phyloP scores from a whole-genome alignment of 164 flowering plant genomes.

The Euptelea pleiosperma region DNA sequence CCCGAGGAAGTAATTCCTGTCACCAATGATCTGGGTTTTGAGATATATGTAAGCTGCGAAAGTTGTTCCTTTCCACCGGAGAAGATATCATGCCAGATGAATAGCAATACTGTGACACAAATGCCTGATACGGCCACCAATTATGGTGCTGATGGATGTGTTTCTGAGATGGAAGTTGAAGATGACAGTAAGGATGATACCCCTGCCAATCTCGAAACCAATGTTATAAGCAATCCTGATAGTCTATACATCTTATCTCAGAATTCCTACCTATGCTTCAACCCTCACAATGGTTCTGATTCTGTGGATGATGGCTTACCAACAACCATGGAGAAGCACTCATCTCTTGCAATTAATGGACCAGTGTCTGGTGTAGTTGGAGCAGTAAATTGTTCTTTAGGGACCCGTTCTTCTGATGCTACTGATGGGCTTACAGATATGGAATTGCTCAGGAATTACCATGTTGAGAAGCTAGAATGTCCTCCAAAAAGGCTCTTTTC shows the following conservation, averaged over 20 bases:
- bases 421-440: constrained; percentile 15
- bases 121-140: constrained; percentile 1
- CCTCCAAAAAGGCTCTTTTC: constrained; percentile 59
- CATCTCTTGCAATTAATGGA: constrained; percentile 2
- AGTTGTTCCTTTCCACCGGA: constrained; percentile 3
- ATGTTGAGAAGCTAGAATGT: constrained; percentile 7
- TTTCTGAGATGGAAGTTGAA: constrained; percentile 8
- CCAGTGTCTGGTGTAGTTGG: constrained; percentile 10
- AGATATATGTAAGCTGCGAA: constrained; percentile 7
- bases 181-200: constrained; percentile 1
- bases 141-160: constrained; percentile 9
- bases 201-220: constrained; percentile 2
- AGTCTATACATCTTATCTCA: background rate
- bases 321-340: constrained; percentile 2
- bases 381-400: constrained; percentile 11
- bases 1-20: constrained; percentile 9
- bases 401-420: constrained; percentile 18
- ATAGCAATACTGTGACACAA: constrained; percentile 9
- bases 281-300: constrained; percentile 11
- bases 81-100: constrained; percentile 12
- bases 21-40: constrained; percentile 10
- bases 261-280: constrained; percentile 7
- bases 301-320: constrained; percentile 18
- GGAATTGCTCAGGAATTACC: constrained; percentile 10
- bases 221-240: background rate